Evolutionary conservation across 1,139 yeast species (phyloP), one percentile per base, ranked within the genome.

Genomic region (Suhomyces coccinellae): DNA sequence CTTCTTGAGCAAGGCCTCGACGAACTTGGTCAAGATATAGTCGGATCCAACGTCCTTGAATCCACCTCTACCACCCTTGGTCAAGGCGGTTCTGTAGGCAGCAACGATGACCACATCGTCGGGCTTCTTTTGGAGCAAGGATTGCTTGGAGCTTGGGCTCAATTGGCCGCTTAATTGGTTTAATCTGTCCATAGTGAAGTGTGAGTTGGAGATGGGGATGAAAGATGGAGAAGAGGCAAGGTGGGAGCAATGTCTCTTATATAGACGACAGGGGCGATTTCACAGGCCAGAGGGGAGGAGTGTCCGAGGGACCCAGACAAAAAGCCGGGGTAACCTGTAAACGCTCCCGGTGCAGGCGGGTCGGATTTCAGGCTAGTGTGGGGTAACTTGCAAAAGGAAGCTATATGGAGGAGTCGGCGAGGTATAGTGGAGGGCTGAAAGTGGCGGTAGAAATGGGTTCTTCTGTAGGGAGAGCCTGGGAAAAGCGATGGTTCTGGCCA

Each of bases 41-140:
- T 86, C 96, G 17, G 90, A 77, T 40, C 83, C 78, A 48, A 86
- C 80, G 61, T 87, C 90, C 65, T 82, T 85, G 71, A 88, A 86
- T 14, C 76, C 71, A 47, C 97, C 97, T 66, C 80, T 84, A 53
- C 91, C 89, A 38, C 93, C 97, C 68, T 82, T 87, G 51, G 96
- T 82, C 54, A 87, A 75, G 35, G 97, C 95, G 8, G 97, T 86
- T 72, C 98, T 82, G 75, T 87, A 84, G 41, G 97, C 96, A 41
- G 81, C 87, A 38, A 87, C 87, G 52, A 89, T 82, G 41, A 89
- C 96, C 30, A 88, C 95, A 62, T 89, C 97, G 57, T 87, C 90
- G 27, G 93, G 85, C 67, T 79, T 77, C 70, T 87, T 85, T 52
- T 79, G 77, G 48, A 59, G 59, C 40, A 72, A 54, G 17, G 75